Evolutionary conservation across 495 filamentous ascomycete species (phyloP).

Genomic region (Aspergillus hancockii): DNA sequence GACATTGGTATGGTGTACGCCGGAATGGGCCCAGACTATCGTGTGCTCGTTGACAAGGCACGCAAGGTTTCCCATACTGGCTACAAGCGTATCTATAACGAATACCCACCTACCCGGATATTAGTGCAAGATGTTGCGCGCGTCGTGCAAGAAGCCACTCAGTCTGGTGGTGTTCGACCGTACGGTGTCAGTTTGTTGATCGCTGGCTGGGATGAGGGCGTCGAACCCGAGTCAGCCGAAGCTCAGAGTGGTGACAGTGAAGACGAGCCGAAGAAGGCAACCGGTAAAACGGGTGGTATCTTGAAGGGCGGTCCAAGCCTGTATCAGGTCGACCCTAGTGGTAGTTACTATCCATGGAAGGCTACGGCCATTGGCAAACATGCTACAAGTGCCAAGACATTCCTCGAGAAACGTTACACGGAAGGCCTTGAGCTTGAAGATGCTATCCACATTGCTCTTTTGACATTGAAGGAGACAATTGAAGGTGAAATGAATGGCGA

Average conservation of each 20-base stretch:
- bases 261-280: slow-evolving; percentile 64
- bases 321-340: slow-evolving; percentile 97
- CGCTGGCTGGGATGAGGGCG: slow-evolving; percentile 96
- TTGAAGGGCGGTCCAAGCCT: slow-evolving; percentile 94
- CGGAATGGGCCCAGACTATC: slow-evolving; percentile 98
- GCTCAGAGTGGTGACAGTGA: slow-evolving; percentile 50
- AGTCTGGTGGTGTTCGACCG: slow-evolving; percentile 95
- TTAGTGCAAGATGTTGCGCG: slow-evolving; percentile 97
- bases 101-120: slow-evolving; percentile 98
- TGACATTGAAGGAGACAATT: slow-evolving; percentile 98
- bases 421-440: slow-evolving; percentile 97
- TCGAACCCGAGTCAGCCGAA: slow-evolving; percentile 73
- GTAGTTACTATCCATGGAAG: slow-evolving; percentile 99
- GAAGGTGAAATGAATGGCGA: slow-evolving; percentile 99
- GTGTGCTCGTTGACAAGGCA: slow-evolving; percentile 94
- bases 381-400: slow-evolving; percentile 96
- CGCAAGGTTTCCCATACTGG: slow-evolving; percentile 98
- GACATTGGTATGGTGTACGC: slow-evolving; percentile 99
- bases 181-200: slow-evolving; percentile 95
- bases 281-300: slow-evolving; percentile 88
- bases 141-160: slow-evolving; percentile 98
- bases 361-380: slow-evolving; percentile 98
- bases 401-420: slow-evolving; percentile 97
- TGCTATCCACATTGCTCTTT: slow-evolving; percentile 94
- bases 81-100: slow-evolving; percentile 99